These are phyloP conservation scores for Cryptococcus sp. DNA, from an alignment of 1,284 basidiomycete genomes.

Conservation along the genomic window DNA sequence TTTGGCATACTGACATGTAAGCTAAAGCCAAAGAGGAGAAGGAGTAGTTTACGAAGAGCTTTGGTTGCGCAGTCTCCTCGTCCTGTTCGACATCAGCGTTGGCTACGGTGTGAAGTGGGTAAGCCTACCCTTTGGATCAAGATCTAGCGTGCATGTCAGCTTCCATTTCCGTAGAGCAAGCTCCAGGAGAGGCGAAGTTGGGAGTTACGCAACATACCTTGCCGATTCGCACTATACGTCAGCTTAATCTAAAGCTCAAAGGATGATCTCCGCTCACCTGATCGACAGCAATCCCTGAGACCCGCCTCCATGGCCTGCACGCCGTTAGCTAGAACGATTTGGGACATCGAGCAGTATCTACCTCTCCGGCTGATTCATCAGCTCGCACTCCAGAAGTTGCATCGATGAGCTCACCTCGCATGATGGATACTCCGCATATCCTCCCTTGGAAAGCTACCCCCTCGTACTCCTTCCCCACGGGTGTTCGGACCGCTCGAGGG, in stretches of 20 bases:
- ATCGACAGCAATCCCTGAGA: constrained; percentile 78
- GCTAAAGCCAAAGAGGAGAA: not conserved
- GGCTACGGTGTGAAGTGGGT: not conserved
- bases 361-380: constrained; percentile 33
- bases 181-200: too few relatives aligned
- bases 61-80: constrained; percentile 82
- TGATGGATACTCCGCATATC: constrained; percentile 90
- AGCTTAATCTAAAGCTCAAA: constrained; percentile 5
- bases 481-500: constrained; percentile 59
- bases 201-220: constrained; percentile 25
- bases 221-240: constrained; percentile 41
- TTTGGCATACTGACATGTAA: constrained; percentile 53
- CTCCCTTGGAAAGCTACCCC: constrained; percentile 90
- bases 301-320: constrained; percentile 74
- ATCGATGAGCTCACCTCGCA: constrained; percentile 51
- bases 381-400: not conserved
- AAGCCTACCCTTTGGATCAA: constrained; percentile 75
- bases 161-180: too few relatives aligned
- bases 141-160: constrained; percentile 54
- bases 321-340: too few relatives aligned
- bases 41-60: constrained; percentile 58
- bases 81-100: constrained; percentile 55
- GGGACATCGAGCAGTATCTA: too few relatives aligned
- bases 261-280: constrained; percentile 28
- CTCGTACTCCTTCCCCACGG: constrained; percentile 69